Evolutionary conservation across 1,284 basidiomycete species (phyloP).

Genomic region (Malassezia nana): DNA sequence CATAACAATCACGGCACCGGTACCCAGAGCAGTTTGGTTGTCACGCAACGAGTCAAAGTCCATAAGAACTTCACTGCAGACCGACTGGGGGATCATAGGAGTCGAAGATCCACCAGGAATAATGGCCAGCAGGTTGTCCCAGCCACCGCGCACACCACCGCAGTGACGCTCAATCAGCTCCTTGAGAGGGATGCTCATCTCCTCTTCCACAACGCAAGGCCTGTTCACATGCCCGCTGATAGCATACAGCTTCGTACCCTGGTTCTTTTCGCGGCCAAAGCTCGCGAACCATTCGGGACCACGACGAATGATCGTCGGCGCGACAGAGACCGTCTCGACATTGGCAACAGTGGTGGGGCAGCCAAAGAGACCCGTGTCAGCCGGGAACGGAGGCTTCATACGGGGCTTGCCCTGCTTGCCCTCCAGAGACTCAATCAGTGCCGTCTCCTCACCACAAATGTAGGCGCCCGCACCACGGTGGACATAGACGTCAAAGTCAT

Average conservation of each 20-base stretch:
- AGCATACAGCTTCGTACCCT: conserved; percentile 90
- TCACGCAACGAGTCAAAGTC: conserved; percentile 97
- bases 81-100: conserved; percentile 71
- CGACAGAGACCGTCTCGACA: conserved; percentile 94
- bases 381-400: conserved; percentile 98
- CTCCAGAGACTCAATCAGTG: conserved; percentile 89
- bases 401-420: conserved; percentile 96
- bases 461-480: conserved; percentile 96
- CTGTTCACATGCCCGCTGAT: conserved; percentile 96
- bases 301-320: conserved; percentile 87
- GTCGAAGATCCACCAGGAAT: conserved; percentile 92
- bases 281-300: conserved; percentile 84
- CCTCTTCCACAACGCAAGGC: conserved; percentile 94
- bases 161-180: conserved; percentile 94
- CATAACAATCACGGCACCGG: conserved; percentile 98
- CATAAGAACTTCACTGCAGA: conserved; percentile 56
- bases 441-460: conserved; percentile 98
- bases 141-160: conserved; percentile 84
- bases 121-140: conserved; percentile 90
- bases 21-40: conserved; percentile 84
- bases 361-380: conserved; percentile 91
- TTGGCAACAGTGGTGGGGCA: conserved; percentile 96
- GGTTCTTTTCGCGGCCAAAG: conserved; percentile 85
- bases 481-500: conserved; percentile 89
- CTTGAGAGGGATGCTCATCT: conserved; percentile 92